Evolutionary conservation across 2,329 filamentous ascomycete species (phyloP).

Genomic region (Fusarium chuoi): DNA sequence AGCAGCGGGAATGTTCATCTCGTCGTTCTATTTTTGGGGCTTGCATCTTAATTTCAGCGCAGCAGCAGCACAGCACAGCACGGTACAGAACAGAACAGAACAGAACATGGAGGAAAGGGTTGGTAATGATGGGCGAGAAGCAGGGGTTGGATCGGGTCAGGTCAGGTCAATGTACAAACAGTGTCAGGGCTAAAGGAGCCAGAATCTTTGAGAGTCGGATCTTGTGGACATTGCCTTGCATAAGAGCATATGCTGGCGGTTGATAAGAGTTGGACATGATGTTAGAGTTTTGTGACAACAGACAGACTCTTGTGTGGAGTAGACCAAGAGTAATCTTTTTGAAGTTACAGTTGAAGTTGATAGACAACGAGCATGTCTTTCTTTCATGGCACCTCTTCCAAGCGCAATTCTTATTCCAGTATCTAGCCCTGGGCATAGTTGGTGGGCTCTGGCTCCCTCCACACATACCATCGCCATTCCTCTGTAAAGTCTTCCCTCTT

Average conservation of each 20-base stretch:
- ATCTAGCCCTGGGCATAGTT: no score
- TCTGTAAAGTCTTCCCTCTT: not conserved
- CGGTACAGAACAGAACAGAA: not conserved
- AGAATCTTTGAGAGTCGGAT: slow-evolving; percentile 10
- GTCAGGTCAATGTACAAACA: slow-evolving; percentile 13
- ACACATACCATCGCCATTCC: slow-evolving; percentile 30
- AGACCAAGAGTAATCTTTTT: slow-evolving; percentile 19
- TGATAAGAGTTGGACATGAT: slow-evolving; percentile 23
- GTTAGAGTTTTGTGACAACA: slow-evolving; percentile 15
- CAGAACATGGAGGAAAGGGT: not conserved
- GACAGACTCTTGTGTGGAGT: slow-evolving; percentile 24
- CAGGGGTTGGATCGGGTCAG: not conserved
- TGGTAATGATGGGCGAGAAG: slow-evolving; percentile 19
- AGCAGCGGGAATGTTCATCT: slow-evolving; percentile 21
- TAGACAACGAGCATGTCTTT: slow-evolving; percentile 4
- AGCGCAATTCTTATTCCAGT: not conserved
- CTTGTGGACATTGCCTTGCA: slow-evolving; percentile 12
- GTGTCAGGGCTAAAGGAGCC: slow-evolving; percentile 1
- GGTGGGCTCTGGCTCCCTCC: not conserved
- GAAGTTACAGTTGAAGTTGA: slow-evolving; percentile 11
- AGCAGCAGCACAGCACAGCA: not conserved
- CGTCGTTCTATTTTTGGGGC: slow-evolving; percentile 22
- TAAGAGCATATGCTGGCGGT: slow-evolving; percentile 4
- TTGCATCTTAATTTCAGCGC: slow-evolving; percentile 34
- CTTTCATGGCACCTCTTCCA: not conserved